Percentiles rank a stretch among this genome's conserved stretches.
These are phyloP conservation scores for Talaromyces amestolkiae DNA, from an alignment of 2,329 filamentous ascomycete genomes.

Conservation along the genomic window DNA sequence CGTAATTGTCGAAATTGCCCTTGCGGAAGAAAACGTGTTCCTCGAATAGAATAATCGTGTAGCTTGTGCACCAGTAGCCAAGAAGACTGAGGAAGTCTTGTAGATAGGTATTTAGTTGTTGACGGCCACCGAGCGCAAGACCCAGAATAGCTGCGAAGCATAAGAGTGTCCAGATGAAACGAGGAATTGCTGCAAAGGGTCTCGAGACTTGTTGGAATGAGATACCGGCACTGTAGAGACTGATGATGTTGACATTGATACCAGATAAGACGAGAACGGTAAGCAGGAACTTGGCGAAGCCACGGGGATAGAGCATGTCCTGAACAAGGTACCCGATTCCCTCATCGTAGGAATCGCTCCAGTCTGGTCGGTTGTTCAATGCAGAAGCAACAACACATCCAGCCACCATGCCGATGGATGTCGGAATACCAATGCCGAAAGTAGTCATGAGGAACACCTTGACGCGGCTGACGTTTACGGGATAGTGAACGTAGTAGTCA, in stretches of 20 bases:
- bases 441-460: constrained; percentile 52
- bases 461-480: constrained; percentile 45
- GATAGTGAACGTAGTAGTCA: constrained; percentile 51
- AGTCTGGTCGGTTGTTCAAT: constrained; percentile 43
- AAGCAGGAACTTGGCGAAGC: constrained; percentile 48
- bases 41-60: constrained; percentile 49
- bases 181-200: constrained; percentile 45
- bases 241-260: constrained; percentile 50
- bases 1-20: constrained; percentile 44
- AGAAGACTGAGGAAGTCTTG: constrained; percentile 51
- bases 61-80: constrained; percentile 53
- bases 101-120: constrained; percentile 46
- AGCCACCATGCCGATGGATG: constrained; percentile 50
- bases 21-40: constrained; percentile 52
- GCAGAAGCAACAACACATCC: constrained; percentile 47
- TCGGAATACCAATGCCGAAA: constrained; percentile 50
- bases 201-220: constrained; percentile 43
- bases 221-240: constrained; percentile 39
- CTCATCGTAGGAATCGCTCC: constrained; percentile 37
- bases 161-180: constrained; percentile 50
- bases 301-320: constrained; percentile 45
- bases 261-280: constrained; percentile 41
- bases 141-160: constrained; percentile 48
- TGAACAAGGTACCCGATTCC: constrained; percentile 50
- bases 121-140: constrained; percentile 44